Conservation (phyloP, 148 eudicot genomes). For the Camellia sinensis region DNA sequence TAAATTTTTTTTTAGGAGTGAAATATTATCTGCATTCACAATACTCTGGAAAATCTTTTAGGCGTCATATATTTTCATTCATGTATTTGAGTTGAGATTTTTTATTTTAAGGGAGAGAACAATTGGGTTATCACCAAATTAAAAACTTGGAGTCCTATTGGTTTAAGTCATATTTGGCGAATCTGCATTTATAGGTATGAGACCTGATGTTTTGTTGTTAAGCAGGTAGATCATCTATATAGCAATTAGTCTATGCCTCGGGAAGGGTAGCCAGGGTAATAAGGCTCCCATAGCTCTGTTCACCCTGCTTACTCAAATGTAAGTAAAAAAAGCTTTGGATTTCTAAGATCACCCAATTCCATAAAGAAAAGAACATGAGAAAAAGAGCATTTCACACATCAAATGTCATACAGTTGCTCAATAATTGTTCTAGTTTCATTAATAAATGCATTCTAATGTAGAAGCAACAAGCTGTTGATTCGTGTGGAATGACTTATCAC, state of each 20-base stretch:
- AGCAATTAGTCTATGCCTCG: not conserved
- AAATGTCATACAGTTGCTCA: constrained; percentile 4
- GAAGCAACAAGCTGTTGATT: not conserved
- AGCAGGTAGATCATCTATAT: not conserved
- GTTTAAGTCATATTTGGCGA: not conserved
- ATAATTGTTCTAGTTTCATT: not conserved
- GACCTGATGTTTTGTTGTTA: not conserved
- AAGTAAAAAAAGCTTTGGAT: not conserved
- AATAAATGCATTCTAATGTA: not conserved
- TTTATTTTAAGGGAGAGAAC: not conserved
- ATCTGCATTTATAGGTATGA: not conserved
- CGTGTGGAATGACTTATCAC: not conserved
- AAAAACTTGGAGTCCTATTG: not conserved
- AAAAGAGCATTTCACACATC: not conserved
- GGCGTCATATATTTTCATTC: not conserved
- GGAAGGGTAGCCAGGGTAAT: not conserved
- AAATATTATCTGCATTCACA: not conserved
- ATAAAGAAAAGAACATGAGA: not conserved
- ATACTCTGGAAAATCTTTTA: constrained; percentile 4
- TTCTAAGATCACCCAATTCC: not conserved
- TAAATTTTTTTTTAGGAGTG: not conserved
- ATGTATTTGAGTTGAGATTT: constrained; percentile 1
- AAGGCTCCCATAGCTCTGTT: not conserved
- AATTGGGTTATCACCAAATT: not conserved
- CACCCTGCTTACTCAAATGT: not conserved